Conservation (phyloP, 2,329 filamentous ascomycete species). For the Microsporum ferrugineum region DNA sequence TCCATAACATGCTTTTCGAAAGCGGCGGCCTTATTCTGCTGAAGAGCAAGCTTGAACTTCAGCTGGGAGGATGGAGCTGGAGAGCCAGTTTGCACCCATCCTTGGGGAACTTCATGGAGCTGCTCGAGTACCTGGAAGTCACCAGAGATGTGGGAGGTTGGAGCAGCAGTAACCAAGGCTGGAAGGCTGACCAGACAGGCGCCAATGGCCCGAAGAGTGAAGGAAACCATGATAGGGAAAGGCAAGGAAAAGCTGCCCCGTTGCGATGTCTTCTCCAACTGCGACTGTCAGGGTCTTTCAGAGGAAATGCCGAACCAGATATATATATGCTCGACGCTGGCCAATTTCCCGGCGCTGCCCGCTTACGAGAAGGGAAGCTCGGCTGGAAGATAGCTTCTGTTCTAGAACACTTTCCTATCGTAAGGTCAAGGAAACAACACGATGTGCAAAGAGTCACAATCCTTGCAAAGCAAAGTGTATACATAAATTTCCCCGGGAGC, state of each 20-base stretch:
- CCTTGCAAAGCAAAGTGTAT: not conserved
- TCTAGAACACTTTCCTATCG: not conserved
- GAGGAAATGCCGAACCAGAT: not conserved
- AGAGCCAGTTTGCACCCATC: constrained; percentile 22
- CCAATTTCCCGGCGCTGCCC: not conserved
- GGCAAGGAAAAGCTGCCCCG: not conserved
- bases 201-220: constrained; percentile 9
- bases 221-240: constrained; percentile 6
- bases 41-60: constrained; percentile 40
- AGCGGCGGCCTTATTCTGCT: constrained; percentile 38
- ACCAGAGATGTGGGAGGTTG: constrained; percentile 2
- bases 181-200: constrained; percentile 9
- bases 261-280: not conserved
- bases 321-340: not conserved
- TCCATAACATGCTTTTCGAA: constrained; percentile 51
- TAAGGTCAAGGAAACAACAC: not conserved
- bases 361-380: not conserved
- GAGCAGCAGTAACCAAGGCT: constrained; percentile 7
- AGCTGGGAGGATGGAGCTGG: constrained; percentile 31
- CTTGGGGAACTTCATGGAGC: constrained; percentile 21
- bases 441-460: not conserved
- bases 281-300: not conserved
- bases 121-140: constrained; percentile 16
- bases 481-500: not conserved
- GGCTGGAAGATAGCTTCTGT: not conserved